Base-by-base conservation (phyloP, 2,329 filamentous ascomycete genomes). In the Calonectria montana region DNA sequence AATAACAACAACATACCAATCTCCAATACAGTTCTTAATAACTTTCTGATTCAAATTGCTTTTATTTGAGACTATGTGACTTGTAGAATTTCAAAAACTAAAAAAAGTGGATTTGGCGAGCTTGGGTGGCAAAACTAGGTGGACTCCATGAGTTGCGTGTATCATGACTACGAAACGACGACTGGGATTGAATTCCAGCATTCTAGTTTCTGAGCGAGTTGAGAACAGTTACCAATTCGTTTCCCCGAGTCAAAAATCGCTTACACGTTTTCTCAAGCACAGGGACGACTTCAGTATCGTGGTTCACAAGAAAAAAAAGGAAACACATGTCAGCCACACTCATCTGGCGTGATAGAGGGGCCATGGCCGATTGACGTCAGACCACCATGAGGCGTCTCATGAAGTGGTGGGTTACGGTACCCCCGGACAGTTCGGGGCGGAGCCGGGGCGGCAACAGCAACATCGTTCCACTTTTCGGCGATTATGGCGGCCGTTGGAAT, bases 11-110 rank as follows among this genome's bases (percentile, higher is more conserved):
- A 68, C 68, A 69, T 64, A 76, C 41, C 71, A 76, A 70, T 76
- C 74, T 77, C 75, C 75, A 77, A 78, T 78, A 78, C 69, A 73
- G 21, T 29, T 70, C 66, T 72, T 76, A 77, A 78, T 78, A 55
- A 74, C 55, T 67, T 41, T 35, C 13, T 29, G 53, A 16, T 29
- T 43, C 21, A 21, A 61, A 53, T 18, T 6, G 25, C 43, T 45
- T 25, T 18, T 13, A 50, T 61, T 37, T 35, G 18, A 62, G 13
- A 23, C 29, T 25, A 15, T 69, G 23, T 62, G 41, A 41, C 63
- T 25, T 21, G 10, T 59, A 39, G 39, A 25, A 59, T 25, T 57
- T 57, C 31, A 57, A 57, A 57, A 45, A 21, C 4, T 8, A 12
- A 47, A 47, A 12, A 39, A 35, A 37, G 35, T 16, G 21, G 16